phyloP scores from a whole-genome alignment of 208 protist genomes.

The Herpetomonas samuelpessoai region DNA sequence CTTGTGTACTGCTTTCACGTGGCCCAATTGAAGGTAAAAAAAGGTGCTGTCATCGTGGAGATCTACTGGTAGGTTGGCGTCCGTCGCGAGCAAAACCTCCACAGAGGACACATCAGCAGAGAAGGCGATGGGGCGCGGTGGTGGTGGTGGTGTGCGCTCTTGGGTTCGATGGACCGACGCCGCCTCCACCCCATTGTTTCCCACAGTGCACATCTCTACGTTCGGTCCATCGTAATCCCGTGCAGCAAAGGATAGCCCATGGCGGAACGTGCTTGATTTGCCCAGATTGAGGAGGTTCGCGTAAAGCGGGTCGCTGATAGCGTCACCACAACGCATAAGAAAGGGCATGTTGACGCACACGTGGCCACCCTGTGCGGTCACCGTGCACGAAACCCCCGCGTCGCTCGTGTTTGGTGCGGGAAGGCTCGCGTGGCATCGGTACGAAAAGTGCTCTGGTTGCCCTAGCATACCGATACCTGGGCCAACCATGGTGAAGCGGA shows the following conservation, averaged over 20 bases:
- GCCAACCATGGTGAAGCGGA: constrained; percentile 11
- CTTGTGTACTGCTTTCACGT: constrained; percentile 7
- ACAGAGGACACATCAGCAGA: constrained; percentile 17
- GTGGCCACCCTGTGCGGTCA: constrained; percentile 5
- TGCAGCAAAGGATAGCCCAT: constrained; percentile 4
- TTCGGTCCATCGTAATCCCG: too few relatives aligned
- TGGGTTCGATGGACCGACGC: not conserved
- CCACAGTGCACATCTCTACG: too few relatives aligned
- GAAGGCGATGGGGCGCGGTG: not conserved
- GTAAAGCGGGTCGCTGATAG: constrained; percentile 17
- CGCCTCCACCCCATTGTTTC: too few relatives aligned
- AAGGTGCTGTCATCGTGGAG: constrained; percentile 28
- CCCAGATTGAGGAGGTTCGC: constrained; percentile 7
- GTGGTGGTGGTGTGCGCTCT: not conserved
- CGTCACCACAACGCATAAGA: constrained; percentile 10
- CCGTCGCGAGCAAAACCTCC: constrained; percentile 37
- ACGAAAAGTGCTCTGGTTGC: constrained; percentile 5
- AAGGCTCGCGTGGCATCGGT: not conserved
- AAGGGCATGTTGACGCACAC: constrained; percentile 23
- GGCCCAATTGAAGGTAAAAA: constrained; percentile 21
- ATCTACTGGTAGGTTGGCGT: constrained; percentile 24
- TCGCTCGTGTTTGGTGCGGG: not conserved
- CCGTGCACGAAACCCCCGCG: not conserved
- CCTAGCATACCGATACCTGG: constrained; percentile 3
- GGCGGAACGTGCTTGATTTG: constrained; percentile 1